Evolutionary conservation across 1,139 yeast species (phyloP).

Genomic region (Saccharomyces hybrid): DNA sequence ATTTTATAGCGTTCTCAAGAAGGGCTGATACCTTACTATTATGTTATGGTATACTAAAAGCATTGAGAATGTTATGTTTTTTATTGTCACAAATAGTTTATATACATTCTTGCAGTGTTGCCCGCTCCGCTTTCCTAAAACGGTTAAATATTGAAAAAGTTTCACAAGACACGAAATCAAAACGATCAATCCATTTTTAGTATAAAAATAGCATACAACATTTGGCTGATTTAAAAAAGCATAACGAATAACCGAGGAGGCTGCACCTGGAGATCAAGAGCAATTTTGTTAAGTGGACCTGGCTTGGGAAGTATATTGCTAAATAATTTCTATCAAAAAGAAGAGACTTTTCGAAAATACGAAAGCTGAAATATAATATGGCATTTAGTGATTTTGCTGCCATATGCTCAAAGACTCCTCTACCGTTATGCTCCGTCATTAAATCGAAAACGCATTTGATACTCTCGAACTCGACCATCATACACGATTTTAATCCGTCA

Average conservation of each 20-base stretch:
- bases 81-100: neutral
- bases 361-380: slow-evolving; percentile 24
- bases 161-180: slow-evolving; percentile 1
- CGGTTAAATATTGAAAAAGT: neutral
- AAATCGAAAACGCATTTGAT: slow-evolving; percentile 25
- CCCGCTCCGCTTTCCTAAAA: neutral
- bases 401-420: slow-evolving; percentile 60
- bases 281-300: neutral
- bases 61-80: neutral
- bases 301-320: neutral
- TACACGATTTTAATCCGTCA: slow-evolving; percentile 21
- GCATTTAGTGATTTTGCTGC: slow-evolving; percentile 62
- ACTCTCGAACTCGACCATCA: slow-evolving; percentile 18
- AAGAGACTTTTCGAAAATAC: neutral
- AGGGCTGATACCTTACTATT: neutral
- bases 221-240: neutral
- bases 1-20: neutral
- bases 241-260: neutral
- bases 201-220: neutral
- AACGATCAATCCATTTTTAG: neutral
- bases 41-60: neutral
- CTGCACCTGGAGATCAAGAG: neutral
- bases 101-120: neutral
- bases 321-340: neutral
- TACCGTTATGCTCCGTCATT: slow-evolving; percentile 57